Conservation (phyloP, 768 basidiomycete genomes). For the Nevesoporus exiguus region DNA sequence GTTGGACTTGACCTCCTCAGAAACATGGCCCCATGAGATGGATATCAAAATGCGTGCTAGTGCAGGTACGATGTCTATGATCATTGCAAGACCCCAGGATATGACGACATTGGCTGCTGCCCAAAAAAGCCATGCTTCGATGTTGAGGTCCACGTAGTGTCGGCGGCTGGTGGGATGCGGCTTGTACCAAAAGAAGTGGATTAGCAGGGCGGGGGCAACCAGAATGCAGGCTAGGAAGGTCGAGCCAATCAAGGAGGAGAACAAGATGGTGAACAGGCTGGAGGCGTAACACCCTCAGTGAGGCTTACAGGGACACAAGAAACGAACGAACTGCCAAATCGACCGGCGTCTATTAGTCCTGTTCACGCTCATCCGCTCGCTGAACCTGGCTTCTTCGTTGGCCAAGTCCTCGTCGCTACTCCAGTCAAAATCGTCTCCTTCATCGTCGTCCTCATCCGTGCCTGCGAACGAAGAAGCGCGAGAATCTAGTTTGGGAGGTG, state of each 20-base stretch:
- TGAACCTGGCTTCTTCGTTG: constrained; percentile 66
- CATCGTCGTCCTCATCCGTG: constrained; percentile 59
- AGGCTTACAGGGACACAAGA: neutral
- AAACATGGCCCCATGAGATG: constrained; percentile 71
- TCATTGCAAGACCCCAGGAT: constrained; percentile 75
- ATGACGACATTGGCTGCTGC: constrained; percentile 72
- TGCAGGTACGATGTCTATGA: constrained; percentile 65
- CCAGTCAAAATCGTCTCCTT: constrained; percentile 66
- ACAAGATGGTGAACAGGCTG: constrained; percentile 59
- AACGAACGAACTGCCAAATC: constrained; percentile 45
- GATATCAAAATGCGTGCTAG: constrained; percentile 51
- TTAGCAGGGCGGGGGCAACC: constrained; percentile 55
- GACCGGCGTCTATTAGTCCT: constrained; percentile 47
- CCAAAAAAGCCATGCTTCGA: constrained; percentile 82
- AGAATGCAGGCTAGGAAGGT: constrained; percentile 60
- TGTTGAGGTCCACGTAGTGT: constrained; percentile 58
- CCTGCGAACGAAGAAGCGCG: constrained; percentile 43
- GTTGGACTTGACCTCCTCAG: constrained; percentile 60
- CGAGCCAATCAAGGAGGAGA: constrained; percentile 73
- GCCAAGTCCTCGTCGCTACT: constrained; percentile 73
- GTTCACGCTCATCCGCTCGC: constrained; percentile 52
- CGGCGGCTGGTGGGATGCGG: constrained; percentile 54
- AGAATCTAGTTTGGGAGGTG: constrained; percentile 34
- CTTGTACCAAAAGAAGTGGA: constrained; percentile 71
- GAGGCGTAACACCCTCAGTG: neutral